A percentile compares a stretch with the other conserved stretches of the same genome.
phyloP scores from a whole-genome alignment of 2,329 filamentous ascomycete species.

The Colletotrichum spinosum region DNA sequence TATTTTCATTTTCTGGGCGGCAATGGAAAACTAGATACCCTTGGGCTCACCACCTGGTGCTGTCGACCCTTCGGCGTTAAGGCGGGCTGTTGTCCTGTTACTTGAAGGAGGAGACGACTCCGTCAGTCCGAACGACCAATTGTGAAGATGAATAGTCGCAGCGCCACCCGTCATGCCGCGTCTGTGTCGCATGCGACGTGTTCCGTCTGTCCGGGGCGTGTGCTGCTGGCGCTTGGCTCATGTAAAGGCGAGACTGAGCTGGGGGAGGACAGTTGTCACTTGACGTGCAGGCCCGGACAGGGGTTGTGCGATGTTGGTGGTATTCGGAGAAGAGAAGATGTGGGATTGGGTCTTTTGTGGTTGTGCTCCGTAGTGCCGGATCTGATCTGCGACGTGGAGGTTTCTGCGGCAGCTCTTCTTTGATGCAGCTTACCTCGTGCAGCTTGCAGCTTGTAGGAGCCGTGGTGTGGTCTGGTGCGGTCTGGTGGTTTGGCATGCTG shows the following conservation, averaged over 20 bases:
- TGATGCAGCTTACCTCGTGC: not conserved
- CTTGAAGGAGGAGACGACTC: not conserved
- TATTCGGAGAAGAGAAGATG: not conserved
- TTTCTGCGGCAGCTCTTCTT: not conserved
- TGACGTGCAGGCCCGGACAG: conserved; percentile 12
- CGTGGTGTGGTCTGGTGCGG: not conserved
- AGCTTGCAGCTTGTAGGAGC: not conserved
- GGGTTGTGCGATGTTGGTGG: not conserved
- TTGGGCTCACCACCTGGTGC: not conserved
- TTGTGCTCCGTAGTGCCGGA: conserved; percentile 3
- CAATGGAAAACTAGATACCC: conserved; percentile 34
- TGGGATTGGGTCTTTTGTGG: not conserved
- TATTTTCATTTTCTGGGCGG: conserved; percentile 7
- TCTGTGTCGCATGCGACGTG: not conserved
- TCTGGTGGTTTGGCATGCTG: not conserved
- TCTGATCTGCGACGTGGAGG: conserved; percentile 2
- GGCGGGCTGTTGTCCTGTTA: too few relatives aligned
- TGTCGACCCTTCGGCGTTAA: too few relatives aligned
- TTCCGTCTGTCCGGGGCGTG: conserved; percentile 29
- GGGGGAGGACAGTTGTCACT: conserved; percentile 15
- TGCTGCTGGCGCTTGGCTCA: not conserved
- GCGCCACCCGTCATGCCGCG: not conserved
- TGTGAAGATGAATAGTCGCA: too few relatives aligned
- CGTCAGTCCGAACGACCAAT: not conserved
- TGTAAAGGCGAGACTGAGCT: not conserved